Evolutionary conservation across 169 alveolate species (phyloP), one percentile per base, ranked within the genome.

Genomic region (Plasmodium reichenowi): DNA sequence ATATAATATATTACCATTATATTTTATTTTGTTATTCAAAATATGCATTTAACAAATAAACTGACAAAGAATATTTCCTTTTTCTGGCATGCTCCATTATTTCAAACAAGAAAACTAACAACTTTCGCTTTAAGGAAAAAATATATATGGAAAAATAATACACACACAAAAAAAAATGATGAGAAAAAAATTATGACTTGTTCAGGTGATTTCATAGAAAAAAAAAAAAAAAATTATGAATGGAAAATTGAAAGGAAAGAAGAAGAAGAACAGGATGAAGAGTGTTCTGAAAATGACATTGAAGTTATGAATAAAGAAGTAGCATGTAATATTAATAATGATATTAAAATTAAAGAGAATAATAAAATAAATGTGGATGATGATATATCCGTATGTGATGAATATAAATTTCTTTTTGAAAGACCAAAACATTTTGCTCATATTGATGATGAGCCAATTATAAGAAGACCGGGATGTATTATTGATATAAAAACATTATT

Each of bases 391-490:
- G 58, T 58, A 32, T 54, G 66, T 24, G 91, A 83, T 9, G 59
- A 83, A 56, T 83, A 83, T 60, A 52, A 56, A 83, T 83, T 83
- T 15, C 68, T 83, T 15, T 83, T 83, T 22, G 91, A 83, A 26
- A 67, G 91, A 7, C 85, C 91, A 29, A 83, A 83, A 48, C 85
- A 83, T 54, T 15, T 52, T 56, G 91, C 97, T 17, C 72, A 92
- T 26, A 91, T 94, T n/a, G 88, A 94, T 75, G 97, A 95, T 68
- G 94, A 94, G 13, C 96, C 95, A 7, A 90, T 95, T 29, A 72
- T 94, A 58, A 71, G 97, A 56, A 87, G 97, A 45, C 97, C 97
- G 15, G 97, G 97, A 24, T 96, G 94, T 63, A 94, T 95, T 22
- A 90, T 94, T 24, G 96, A 95, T 67, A 72, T 94, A 43, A 45